These are phyloP conservation scores for Eimeria acervulina DNA, from an alignment of 169 alveolate genomes.

Conservation along the genomic window DNA sequence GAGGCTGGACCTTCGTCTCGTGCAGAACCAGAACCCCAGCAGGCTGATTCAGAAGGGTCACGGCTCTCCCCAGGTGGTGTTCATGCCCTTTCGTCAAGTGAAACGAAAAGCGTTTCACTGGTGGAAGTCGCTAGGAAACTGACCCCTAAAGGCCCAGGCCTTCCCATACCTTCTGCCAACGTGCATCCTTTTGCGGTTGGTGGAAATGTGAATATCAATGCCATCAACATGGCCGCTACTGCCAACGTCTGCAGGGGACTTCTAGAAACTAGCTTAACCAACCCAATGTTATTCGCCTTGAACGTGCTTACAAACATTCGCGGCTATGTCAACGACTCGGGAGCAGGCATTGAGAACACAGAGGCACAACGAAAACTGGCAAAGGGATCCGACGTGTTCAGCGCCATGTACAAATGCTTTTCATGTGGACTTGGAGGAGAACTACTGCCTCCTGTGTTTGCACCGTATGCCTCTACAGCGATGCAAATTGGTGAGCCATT, in stretches of 20 bases:
- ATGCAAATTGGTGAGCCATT: conserved; percentile 66
- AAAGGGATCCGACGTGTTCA: conserved; percentile 48
- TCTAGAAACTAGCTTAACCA: neutral
- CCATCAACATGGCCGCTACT: neutral
- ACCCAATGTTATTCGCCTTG: conserved; percentile 18
- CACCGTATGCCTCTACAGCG: conserved; percentile 54
- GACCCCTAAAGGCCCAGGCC: neutral
- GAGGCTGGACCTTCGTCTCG: neutral
- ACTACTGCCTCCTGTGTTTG: conserved; percentile 47
- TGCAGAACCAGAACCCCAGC: neutral
- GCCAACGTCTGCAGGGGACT: conserved; percentile 38
- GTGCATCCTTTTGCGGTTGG: conserved; percentile 10
- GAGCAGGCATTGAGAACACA: conserved; percentile 53
- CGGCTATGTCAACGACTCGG: conserved; percentile 58
- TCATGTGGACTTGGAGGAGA: conserved; percentile 61
- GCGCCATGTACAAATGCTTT: neutral
- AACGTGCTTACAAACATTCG: conserved; percentile 23
- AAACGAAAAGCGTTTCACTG: neutral
- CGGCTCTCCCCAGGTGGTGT: neutral
- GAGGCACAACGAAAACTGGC: conserved; percentile 51
- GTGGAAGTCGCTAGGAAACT: neutral
- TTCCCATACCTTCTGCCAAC: neutral
- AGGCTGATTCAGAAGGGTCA: neutral
- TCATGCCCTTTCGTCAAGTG: conserved; percentile 2
- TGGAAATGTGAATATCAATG: conserved; percentile 24